Conservation (phyloP, 495 filamentous ascomycete genomes). For the Aspergillus kassunensis region DNA sequence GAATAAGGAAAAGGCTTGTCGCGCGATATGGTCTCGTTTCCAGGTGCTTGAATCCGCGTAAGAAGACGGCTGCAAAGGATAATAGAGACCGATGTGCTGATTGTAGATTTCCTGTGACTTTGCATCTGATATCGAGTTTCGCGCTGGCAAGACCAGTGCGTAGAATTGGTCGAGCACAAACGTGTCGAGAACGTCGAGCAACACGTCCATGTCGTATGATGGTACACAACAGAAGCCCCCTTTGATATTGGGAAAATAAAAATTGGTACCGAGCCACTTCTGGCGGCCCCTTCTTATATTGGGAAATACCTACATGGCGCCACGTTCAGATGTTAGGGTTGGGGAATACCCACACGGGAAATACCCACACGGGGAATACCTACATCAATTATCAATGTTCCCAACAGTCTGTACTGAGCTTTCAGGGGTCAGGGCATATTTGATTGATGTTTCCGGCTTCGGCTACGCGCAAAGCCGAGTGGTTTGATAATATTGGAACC, state of each 20-base stretch:
- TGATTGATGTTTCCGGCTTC: background rate
- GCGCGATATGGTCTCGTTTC: slow-evolving; percentile 64
- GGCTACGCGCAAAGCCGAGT: background rate
- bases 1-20: slow-evolving; percentile 66
- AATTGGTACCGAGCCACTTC: background rate
- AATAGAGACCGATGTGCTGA: slow-evolving; percentile 18
- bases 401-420: background rate
- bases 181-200: slow-evolving; percentile 73
- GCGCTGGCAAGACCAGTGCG: slow-evolving; percentile 53
- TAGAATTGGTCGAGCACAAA: slow-evolving; percentile 72
- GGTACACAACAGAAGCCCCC: background rate
- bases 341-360: slow-evolving; percentile 1
- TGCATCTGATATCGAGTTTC: background rate
- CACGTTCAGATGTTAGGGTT: background rate
- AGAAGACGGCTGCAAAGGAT: slow-evolving; percentile 57
- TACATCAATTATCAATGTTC: background rate
- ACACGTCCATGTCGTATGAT: slow-evolving; percentile 65
- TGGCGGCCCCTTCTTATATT: background rate
- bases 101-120: slow-evolving; percentile 3
- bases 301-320: slow-evolving; percentile 2
- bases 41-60: slow-evolving; percentile 69
- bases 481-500: background rate
- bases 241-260: background rate
- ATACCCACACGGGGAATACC: slow-evolving; percentile 3
- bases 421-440: too few species aligned